Percentiles rank a stretch among this genome's conserved stretches.
phyloP scores from a whole-genome alignment of 2,329 filamentous ascomycete genomes.

The Xylariaceae sp. region DNA sequence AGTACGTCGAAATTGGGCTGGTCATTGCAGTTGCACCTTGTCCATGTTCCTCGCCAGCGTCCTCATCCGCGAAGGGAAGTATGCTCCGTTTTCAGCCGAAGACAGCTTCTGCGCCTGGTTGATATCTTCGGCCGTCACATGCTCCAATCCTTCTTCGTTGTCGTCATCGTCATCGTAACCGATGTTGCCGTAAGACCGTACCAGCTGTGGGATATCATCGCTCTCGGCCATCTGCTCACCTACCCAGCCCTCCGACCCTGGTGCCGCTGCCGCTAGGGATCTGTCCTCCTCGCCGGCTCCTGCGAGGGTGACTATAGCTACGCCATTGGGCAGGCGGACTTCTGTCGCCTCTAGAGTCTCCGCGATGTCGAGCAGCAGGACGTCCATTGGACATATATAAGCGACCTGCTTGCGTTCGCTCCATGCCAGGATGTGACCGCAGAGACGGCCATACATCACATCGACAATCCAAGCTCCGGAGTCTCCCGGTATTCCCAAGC shows the following conservation, averaged over 20 bases:
- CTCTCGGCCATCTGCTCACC: constrained; percentile 23
- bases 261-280: constrained; percentile 26
- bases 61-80: constrained; percentile 10
- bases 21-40: constrained; percentile 22
- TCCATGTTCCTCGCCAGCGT: constrained; percentile 24
- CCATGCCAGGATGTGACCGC: constrained; percentile 87
- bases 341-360: constrained; percentile 65
- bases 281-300: constrained; percentile 25
- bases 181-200: background rate
- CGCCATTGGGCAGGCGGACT: constrained; percentile 64
- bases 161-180: background rate
- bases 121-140: constrained; percentile 4
- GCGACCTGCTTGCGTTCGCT: constrained; percentile 73
- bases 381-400: constrained; percentile 94
- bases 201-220: constrained; percentile 6
- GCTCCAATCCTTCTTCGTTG: constrained; percentile 1
- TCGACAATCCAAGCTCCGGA: constrained; percentile 92
- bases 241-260: constrained; percentile 17
- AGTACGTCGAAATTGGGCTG: too few species aligned
- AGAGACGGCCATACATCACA: constrained; percentile 69
- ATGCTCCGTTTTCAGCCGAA: constrained; percentile 5
- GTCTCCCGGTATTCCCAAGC: constrained; percentile 73
- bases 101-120: constrained; percentile 5
- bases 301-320: constrained; percentile 34
- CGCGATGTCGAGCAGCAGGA: constrained; percentile 79